Percentiles rank a stretch among this genome's conserved stretches.
Evolutionary conservation across 345 rosid genomes (phyloP).

Genomic region (Populus ilicifolia): DNA sequence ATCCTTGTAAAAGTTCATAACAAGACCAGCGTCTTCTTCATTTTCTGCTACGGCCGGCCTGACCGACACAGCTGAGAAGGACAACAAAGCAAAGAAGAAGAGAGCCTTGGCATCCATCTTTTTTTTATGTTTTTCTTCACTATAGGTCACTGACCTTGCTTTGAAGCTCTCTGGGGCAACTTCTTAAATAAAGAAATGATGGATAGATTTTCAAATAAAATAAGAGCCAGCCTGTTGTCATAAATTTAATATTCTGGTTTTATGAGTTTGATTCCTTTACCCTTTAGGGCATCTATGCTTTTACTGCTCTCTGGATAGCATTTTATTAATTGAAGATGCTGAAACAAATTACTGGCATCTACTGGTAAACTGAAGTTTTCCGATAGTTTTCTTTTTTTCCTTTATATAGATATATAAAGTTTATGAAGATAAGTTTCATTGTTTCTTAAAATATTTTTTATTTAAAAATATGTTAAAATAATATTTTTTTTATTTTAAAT

Average conservation of each 20-base stretch:
- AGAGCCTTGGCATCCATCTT: conserved; percentile 50
- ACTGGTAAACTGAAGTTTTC: too few species aligned
- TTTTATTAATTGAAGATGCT: too few species aligned
- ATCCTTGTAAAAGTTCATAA: conserved; percentile 81
- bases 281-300: not conserved
- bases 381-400: too few species aligned
- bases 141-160: conserved; percentile 21
- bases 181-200: conserved; percentile 36
- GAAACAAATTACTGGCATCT: too few species aligned
- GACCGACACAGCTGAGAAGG: conserved; percentile 42
- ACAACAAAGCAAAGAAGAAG: conserved; percentile 39
- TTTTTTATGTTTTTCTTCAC: not conserved
- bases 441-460: too few species aligned
- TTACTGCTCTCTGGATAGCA: too few species aligned
- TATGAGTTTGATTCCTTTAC: not conserved
- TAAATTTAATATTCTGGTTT: not conserved
- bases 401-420: too few species aligned
- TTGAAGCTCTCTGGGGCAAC: not conserved
- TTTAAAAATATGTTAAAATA: too few species aligned
- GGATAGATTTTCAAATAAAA: not conserved
- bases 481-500: too few species aligned
- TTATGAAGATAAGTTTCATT: too few species aligned
- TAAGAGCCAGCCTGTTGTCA: not conserved
- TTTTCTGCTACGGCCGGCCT: conserved; percentile 37
- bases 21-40: conserved; percentile 61